Evolutionary conservation across 345 rosid species (phyloP), one percentile per base, ranked within the genome.

Genomic region (Geranium brycei): DNA sequence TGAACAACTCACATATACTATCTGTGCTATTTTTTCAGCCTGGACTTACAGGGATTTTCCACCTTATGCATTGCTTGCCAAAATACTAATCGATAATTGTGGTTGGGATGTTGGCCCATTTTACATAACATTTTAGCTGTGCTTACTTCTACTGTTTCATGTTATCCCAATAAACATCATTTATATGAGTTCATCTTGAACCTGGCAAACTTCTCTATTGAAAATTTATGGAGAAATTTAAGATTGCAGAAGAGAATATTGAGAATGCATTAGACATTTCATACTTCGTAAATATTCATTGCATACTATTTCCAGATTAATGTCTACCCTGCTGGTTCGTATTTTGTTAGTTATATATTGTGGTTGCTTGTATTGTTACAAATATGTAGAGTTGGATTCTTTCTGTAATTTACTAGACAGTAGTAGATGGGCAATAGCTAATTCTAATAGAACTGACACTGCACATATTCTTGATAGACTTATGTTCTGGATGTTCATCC

Each of bases 401-500:
- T 57, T n/a, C n/a, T 4, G 16, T 64, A 28, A 60, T 60, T 51
- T 58, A 57, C 23, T 13, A 35, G 53, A 47, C 53, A 47, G 53
- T 11, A 47, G 11, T 47, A 11, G 7, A 35, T 35, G 10, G 41
- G 4, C 1, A 47, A 47, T 47, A 11, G 53, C 53, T 47, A 13
- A 56, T 5, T 55, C 68, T 58, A 14, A 56, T 59, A 63, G 62
- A 66, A 56, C 75, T 59, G 17, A 61, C 61, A 59, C 12, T 58
- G 18, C 62, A 58, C 66, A 68, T 74, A 32, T 69, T 76, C 19
- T 35, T 72, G 72, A 59, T 76, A 95, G 99, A 95, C 99, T 18
- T 93, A 91, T 80, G 97, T 95, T 75, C 80, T 95, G 74, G 99
- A 95, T 69, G 97, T 91, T 71, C 97, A 95, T 73, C 99, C 99